These are phyloP conservation scores for Physcomitrellopsis africana DNA, from an alignment of 225 moss, liverwort and hornwort genomes.

Conservation along the genomic window DNA sequence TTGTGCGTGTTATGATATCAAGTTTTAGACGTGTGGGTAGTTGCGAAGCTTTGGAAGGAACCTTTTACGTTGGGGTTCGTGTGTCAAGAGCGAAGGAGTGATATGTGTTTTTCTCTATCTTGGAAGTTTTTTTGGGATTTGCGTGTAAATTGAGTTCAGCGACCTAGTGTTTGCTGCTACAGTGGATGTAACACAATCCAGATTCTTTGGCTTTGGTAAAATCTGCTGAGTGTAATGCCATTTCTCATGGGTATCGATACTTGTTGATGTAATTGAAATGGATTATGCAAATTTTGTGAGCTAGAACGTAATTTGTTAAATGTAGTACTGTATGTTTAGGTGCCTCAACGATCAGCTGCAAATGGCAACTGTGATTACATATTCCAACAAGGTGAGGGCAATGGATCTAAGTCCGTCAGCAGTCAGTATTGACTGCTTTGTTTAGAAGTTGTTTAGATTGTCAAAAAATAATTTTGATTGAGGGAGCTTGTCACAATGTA, in stretches of 20 bases:
- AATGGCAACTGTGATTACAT: slow-evolving; percentile 72
- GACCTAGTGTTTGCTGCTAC: background rate
- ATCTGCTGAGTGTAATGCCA: too few species aligned
- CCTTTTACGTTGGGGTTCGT: background rate
- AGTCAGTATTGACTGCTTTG: background rate
- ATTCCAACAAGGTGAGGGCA: slow-evolving; percentile 81
- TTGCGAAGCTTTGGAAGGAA: slow-evolving; percentile 5
- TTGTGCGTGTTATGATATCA: slow-evolving; percentile 3
- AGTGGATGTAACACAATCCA: too few species aligned
- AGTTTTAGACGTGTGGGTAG: slow-evolving; percentile 4
- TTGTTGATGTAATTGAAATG: background rate
- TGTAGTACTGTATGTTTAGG: slow-evolving; percentile 29
- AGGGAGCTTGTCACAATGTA: too few species aligned
- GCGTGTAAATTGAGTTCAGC: background rate
- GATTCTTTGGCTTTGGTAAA: too few species aligned
- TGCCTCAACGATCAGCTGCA: slow-evolving; percentile 94
- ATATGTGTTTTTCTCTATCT: background rate
- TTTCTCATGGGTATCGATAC: background rate
- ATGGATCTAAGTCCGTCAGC: background rate
- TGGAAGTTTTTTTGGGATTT: background rate
- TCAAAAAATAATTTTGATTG: too few species aligned
- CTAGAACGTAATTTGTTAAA: background rate
- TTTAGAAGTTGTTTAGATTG: too few species aligned
- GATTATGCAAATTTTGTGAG: background rate
- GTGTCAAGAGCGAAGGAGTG: background rate